Evolutionary conservation across 75 land plant genomes (phyloP).

Genomic region (Cunninghamia lanceolata): DNA sequence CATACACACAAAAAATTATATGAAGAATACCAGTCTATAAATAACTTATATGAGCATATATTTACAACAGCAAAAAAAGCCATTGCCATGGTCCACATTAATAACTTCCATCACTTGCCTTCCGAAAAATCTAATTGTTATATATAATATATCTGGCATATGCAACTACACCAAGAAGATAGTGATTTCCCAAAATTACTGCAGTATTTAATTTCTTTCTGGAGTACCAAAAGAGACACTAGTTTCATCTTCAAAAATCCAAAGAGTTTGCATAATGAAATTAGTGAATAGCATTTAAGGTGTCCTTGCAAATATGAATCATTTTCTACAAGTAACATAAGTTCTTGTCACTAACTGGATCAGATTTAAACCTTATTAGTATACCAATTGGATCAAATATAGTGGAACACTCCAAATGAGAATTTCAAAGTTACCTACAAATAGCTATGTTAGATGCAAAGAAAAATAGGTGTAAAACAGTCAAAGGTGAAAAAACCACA

Average conservation of each 20-base stretch:
- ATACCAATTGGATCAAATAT: not conserved
- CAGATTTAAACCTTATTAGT: not conserved
- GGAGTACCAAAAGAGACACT: not conserved
- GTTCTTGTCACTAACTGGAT: not conserved
- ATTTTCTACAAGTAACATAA: not conserved
- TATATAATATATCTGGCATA: not conserved
- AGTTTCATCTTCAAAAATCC: not conserved
- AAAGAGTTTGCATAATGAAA: not conserved
- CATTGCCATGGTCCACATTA: not conserved
- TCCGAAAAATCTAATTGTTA: not conserved
- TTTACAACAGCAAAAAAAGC: not conserved
- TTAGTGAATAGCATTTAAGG: not conserved
- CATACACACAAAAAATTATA: not conserved
- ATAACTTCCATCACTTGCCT: not conserved
- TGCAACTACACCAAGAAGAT: slow-evolving; percentile 2
- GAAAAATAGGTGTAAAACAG: not conserved
- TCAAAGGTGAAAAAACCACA: not conserved
- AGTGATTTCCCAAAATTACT: not conserved
- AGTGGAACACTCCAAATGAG: not conserved
- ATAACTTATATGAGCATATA: not conserved
- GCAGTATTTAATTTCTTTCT: not conserved
- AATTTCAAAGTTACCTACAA: not conserved
- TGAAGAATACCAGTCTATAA: not conserved
- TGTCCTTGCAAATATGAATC: not conserved
- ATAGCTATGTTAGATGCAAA: not conserved